Percentiles rank a stretch among this genome's conserved stretches.
Conservation (phyloP, 140 eudicot species). For the Flaveria floridana region DNA sequence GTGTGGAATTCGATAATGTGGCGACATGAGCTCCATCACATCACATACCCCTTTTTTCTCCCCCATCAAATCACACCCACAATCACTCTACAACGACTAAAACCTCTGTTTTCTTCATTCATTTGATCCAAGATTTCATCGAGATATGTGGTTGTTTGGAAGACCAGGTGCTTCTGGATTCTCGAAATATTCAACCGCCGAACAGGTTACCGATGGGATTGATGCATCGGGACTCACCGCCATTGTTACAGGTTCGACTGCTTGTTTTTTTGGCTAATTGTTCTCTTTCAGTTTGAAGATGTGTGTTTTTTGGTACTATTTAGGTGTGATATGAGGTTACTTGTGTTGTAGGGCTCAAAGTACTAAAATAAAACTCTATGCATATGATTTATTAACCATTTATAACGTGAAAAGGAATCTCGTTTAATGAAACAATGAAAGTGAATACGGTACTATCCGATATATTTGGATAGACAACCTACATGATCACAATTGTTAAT, state of each 20-base stretch:
- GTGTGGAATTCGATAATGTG: background rate
- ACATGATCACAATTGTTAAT: background rate
- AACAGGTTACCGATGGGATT: slow-evolving; percentile 66
- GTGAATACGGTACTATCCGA: too few relatives aligned
- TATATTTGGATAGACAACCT: too few relatives aligned
- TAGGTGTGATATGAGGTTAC: background rate
- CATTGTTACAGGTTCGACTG: slow-evolving; percentile 69
- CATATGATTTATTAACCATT: background rate
- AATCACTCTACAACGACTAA: background rate
- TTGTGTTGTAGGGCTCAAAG: background rate
- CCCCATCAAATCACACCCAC: slow-evolving; percentile 4
- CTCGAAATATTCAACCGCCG: slow-evolving; percentile 63
- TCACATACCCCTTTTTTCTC: background rate
- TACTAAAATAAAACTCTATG: background rate
- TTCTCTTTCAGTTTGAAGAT: too few relatives aligned
- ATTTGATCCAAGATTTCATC: background rate
- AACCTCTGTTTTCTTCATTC: background rate
- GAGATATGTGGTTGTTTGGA: slow-evolving; percentile 50
- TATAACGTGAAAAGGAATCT: background rate
- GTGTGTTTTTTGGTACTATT: background rate
- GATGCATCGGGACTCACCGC: slow-evolving; percentile 79
- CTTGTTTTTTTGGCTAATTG: background rate
- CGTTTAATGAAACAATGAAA: background rate
- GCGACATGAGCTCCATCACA: background rate
- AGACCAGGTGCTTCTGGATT: slow-evolving; percentile 67